phyloP scores from a whole-genome alignment of 495 filamentous ascomycete genomes.

The Penicillium antarcticum region DNA sequence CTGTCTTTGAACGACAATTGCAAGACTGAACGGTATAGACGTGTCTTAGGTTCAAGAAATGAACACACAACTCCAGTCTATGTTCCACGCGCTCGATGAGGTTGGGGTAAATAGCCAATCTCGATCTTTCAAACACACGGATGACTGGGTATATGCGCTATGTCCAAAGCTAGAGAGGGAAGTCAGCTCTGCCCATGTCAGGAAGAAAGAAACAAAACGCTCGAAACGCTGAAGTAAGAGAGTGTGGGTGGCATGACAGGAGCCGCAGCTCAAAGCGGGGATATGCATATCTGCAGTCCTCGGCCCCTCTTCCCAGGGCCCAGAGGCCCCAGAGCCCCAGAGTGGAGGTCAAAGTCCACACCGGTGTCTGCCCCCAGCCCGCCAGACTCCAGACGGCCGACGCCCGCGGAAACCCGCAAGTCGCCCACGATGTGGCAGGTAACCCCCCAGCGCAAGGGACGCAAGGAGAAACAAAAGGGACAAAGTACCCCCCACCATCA shows the following conservation, averaged over 20 bases:
- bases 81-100: conserved; percentile 11
- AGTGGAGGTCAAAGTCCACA: too few relatives aligned
- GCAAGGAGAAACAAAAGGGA: too few relatives aligned
- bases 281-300: neutral
- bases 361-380: too few relatives aligned
- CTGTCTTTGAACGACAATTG: conserved; percentile 2
- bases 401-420: too few relatives aligned
- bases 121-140: conserved; percentile 13
- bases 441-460: too few relatives aligned
- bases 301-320: neutral
- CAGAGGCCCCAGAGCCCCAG: too few relatives aligned
- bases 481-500: too few relatives aligned
- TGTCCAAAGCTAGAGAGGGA: conserved; percentile 12
- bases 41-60: neutral
- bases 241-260: conserved; percentile 19
- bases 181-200: conserved; percentile 5
- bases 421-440: too few relatives aligned
- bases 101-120: conserved; percentile 4
- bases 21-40: conserved; percentile 5
- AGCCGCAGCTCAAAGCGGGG: conserved; percentile 19
- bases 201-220: neutral
- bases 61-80: conserved; percentile 19
- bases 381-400: too few relatives aligned
- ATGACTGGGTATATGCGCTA: conserved; percentile 11
- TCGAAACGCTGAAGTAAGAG: neutral